A percentile compares a stretch with the other conserved stretches of the same genome.
Conservation (phyloP, 495 filamentous ascomycete genomes). For the Hypoxylon intermedium region DNA sequence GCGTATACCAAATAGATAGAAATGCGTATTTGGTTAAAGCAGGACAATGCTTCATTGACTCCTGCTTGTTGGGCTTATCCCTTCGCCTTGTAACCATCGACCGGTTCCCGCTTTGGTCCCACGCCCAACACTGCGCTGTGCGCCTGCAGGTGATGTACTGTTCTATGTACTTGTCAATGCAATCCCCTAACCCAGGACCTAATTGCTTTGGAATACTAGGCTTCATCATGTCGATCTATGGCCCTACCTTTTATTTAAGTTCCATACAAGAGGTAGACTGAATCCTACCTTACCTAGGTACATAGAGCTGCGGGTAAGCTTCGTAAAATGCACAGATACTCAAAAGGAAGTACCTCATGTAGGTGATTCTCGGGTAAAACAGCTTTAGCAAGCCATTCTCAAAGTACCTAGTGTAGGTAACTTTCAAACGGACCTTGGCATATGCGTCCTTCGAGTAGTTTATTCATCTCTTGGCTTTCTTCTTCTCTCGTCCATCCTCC, state of each 20-base stretch:
- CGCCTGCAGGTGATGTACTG: not conserved
- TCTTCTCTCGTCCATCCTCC: slow-evolving; percentile 71
- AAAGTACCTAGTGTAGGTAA: not conserved
- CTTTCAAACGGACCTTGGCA: not conserved
- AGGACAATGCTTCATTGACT: too few relatives aligned
- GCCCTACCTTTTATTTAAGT: slow-evolving; percentile 22
- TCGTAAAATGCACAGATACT: slow-evolving; percentile 3
- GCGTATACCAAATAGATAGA: too few relatives aligned
- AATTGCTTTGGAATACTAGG: not conserved
- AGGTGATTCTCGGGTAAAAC: slow-evolving; percentile 11
- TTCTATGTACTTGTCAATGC: not conserved
- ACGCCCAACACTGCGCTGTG: too few relatives aligned
- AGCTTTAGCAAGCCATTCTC: slow-evolving; percentile 2
- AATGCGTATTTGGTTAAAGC: too few relatives aligned
- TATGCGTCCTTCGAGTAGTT: not conserved
- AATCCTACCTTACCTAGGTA: slow-evolving; percentile 9
- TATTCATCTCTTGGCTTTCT: slow-evolving; percentile 62
- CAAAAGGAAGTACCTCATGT: slow-evolving; percentile 2
- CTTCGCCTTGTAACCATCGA: too few relatives aligned
- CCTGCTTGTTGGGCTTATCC: too few relatives aligned
- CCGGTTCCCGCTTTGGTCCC: too few relatives aligned
- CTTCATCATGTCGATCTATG: slow-evolving; percentile 15
- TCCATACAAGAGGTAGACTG: not conserved
- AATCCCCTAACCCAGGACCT: not conserved
- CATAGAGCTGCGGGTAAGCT: slow-evolving; percentile 12